Evolutionary conservation across 2,329 filamentous ascomycete species (phyloP).

Genomic region (Tolypocladium inflatum): DNA sequence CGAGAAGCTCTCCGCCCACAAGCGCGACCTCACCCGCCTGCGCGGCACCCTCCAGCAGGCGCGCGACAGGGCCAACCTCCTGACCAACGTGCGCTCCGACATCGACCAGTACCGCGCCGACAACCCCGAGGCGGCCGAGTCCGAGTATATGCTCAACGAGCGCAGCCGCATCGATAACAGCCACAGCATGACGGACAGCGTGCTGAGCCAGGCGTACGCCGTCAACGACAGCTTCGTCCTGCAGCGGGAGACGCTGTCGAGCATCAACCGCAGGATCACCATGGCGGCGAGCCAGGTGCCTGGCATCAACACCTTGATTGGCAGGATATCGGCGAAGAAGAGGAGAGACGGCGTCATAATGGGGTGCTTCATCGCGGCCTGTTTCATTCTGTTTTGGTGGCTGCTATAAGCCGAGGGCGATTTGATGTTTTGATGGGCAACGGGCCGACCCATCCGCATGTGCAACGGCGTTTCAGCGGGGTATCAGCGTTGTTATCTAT

Average conservation of each 20-base stretch:
- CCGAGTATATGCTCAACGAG: conserved; percentile 96
- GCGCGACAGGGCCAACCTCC: conserved; percentile 79
- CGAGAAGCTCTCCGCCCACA: conserved; percentile 81
- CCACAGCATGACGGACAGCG: conserved; percentile 79
- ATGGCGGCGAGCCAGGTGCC: conserved; percentile 84
- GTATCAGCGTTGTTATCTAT: conserved; percentile 22
- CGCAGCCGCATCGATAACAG: conserved; percentile 77
- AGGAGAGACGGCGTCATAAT: conserved; percentile 90
- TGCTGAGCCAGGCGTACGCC: conserved; percentile 91
- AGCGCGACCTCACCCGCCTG: conserved; percentile 69
- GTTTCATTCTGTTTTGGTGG: conserved; percentile 78
- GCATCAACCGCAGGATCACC: conserved; percentile 84
- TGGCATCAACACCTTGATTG: conserved; percentile 84
- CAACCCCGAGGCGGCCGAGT: conserved; percentile 76
- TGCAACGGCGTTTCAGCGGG: conserved; percentile 22
- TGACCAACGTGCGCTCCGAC: conserved; percentile 83
- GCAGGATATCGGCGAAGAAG: conserved; percentile 89
- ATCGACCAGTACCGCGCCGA: conserved; percentile 79
- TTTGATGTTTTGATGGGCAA: neutral
- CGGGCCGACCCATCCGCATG: conserved; percentile 7
- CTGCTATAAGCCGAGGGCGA: conserved; percentile 45
- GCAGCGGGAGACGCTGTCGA: conserved; percentile 80
- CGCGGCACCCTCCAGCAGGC: conserved; percentile 64
- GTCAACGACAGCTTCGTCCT: conserved; percentile 85
- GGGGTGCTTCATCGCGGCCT: conserved; percentile 83